Evolutionary conservation across 2,329 filamentous ascomycete species (phyloP).

Genomic region (Fusarium austroafricanum): DNA sequence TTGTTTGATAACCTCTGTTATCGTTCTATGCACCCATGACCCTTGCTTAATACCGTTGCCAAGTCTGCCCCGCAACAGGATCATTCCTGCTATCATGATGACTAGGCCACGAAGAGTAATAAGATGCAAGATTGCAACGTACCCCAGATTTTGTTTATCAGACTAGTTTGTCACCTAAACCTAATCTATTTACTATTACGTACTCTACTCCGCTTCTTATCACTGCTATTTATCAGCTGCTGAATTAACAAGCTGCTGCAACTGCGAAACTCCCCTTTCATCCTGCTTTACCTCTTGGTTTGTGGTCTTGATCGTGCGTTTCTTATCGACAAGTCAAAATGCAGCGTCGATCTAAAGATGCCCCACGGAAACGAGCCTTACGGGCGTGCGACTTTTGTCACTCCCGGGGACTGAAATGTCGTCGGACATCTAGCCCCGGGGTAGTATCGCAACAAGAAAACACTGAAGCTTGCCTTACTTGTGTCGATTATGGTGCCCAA

Average conservation of each 20-base stretch:
- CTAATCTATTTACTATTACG: neutral
- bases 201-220: neutral
- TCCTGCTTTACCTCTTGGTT: too few relatives aligned
- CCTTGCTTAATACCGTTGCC: too few relatives aligned
- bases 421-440: neutral
- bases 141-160: too few relatives aligned
- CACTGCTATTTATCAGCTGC: neutral
- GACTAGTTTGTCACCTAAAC: too few relatives aligned
- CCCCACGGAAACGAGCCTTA: neutral
- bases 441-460: too few relatives aligned
- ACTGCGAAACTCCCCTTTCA: neutral
- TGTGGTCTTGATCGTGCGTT: neutral
- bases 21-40: too few relatives aligned
- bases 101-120: too few relatives aligned
- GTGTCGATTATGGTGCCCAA: neutral
- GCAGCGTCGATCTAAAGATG: neutral
- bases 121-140: too few relatives aligned
- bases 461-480: neutral
- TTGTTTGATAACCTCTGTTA: neutral
- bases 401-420: neutral
- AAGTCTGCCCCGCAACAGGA: too few relatives aligned
- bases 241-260: neutral
- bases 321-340: neutral
- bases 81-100: too few relatives aligned
- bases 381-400: slow-evolving; percentile 6